phyloP scores from a whole-genome alignment of 2,329 filamentous ascomycete genomes.

The Escovopsis sp. region DNA sequence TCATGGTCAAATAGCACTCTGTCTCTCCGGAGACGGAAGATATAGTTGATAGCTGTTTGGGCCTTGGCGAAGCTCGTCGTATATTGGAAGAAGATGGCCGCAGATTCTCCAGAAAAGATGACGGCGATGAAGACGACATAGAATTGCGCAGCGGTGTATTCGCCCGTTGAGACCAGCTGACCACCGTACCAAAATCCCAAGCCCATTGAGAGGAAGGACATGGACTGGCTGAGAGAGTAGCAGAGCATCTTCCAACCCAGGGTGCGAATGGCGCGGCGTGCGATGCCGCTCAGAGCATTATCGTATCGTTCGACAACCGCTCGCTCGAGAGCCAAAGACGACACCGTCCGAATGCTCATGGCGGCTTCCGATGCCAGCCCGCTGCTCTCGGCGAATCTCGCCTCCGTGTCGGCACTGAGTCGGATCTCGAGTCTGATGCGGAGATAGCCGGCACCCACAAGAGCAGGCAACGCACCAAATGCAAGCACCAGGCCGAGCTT shows the following conservation, averaged over 20 bases:
- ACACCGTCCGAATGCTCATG: constrained; percentile 33
- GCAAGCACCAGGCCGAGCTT: constrained; percentile 34
- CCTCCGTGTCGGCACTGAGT: constrained; percentile 29
- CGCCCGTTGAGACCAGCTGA: constrained; percentile 25
- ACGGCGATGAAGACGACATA: constrained; percentile 37
- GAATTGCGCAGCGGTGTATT: constrained; percentile 32
- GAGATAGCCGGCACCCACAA: constrained; percentile 30
- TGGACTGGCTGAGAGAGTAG: constrained; percentile 26
- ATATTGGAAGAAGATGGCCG: constrained; percentile 29
- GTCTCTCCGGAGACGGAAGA: constrained; percentile 25
- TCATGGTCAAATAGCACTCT: constrained; percentile 17
- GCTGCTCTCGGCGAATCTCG: constrained; percentile 31
- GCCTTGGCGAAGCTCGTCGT: constrained; percentile 38
- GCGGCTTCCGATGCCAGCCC: constrained; percentile 35
- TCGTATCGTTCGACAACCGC: constrained; percentile 25
- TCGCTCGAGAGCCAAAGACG: constrained; percentile 31
- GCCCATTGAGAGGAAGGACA: constrained; percentile 24
- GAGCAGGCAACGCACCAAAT: constrained; percentile 29
- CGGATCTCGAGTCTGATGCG: constrained; percentile 34
- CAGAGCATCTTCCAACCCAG: constrained; percentile 26
- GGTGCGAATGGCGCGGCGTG: constrained; percentile 14
- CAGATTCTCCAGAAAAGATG: constrained; percentile 29
- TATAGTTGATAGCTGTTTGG: constrained; percentile 31
- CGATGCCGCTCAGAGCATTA: constrained; percentile 17
- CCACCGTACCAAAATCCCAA: constrained; percentile 29